A percentile compares a stretch with the other conserved stretches of the same genome.
These are phyloP conservation scores for Annulohypoxylon maeteangense DNA, from an alignment of 495 filamentous ascomycete species.

Conservation along the genomic window DNA sequence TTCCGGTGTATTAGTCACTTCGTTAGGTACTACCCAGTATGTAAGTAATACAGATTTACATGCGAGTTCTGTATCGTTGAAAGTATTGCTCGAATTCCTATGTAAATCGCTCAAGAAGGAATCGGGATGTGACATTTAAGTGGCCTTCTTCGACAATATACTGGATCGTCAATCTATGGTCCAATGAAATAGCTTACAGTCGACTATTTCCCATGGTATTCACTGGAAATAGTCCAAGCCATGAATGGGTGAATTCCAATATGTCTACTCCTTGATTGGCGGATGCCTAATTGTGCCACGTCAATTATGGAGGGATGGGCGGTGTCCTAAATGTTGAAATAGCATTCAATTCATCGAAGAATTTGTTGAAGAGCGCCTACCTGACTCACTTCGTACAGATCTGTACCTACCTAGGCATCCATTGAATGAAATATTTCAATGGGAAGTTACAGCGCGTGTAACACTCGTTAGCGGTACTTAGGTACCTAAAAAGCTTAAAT, in stretches of 20 bases:
- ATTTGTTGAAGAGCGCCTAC: background rate
- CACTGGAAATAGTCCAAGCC: background rate
- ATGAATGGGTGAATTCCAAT: background rate
- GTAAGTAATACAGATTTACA: no score
- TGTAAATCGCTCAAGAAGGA: background rate
- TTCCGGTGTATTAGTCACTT: background rate
- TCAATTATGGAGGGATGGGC: background rate
- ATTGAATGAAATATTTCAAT: background rate
- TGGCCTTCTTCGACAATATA: background rate
- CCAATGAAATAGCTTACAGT: background rate
- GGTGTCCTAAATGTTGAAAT: background rate
- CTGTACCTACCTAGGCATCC: background rate
- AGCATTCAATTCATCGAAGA: background rate
- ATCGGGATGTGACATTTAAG: no score
- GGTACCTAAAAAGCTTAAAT: constrained; percentile 3
- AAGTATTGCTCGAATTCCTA: background rate
- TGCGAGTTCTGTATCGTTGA: background rate
- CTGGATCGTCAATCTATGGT: background rate
- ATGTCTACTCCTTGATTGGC: background rate
- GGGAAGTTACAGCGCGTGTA: background rate
- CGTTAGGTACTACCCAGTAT: no score
- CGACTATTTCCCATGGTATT: background rate
- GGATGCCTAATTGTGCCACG: background rate
- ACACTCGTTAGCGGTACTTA: background rate
- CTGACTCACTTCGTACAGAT: background rate